phyloP scores from a whole-genome alignment of 1,284 basidiomycete species.

The Malassezia cuniculi region DNA sequence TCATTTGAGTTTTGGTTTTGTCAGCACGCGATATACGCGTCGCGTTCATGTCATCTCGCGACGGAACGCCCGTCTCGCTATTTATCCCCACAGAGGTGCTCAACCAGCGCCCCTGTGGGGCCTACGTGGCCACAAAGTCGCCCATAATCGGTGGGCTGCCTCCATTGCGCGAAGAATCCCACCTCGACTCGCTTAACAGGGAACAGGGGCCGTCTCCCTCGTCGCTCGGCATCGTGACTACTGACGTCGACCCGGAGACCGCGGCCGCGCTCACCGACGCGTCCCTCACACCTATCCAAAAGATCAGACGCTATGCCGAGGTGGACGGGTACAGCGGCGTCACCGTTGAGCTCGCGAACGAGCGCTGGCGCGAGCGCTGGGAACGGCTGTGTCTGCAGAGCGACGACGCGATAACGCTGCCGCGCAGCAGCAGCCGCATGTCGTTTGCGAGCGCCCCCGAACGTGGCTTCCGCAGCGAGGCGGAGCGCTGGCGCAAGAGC shows the following conservation, averaged over 20 bases:
- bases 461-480: constrained; percentile 49
- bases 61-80: not conserved
- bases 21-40: not conserved
- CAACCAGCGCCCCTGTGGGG: too few relatives aligned
- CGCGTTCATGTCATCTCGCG: not conserved
- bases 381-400: constrained; percentile 63
- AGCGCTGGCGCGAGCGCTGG: constrained; percentile 77
- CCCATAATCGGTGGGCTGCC: constrained; percentile 13
- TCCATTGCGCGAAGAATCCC: constrained; percentile 36
- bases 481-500: constrained; percentile 74
- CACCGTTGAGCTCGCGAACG: constrained; percentile 73
- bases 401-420: constrained; percentile 1
- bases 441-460: constrained; percentile 13
- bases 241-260: constrained; percentile 19
- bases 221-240: constrained; percentile 16
- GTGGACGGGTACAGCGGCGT: constrained; percentile 51
- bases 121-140: not conserved
- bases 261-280: constrained; percentile 20
- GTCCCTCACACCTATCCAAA: constrained; percentile 22
- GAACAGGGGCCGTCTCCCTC: constrained; percentile 27
- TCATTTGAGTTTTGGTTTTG: not conserved
- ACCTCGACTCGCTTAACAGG: constrained; percentile 33
- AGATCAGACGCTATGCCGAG: constrained; percentile 18
- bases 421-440: constrained; percentile 28
- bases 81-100: not conserved